Percentiles rank a stretch among this genome's conserved stretches.
These are phyloP conservation scores for Stachybotrys echinatus DNA, from an alignment of 2,329 filamentous ascomycete species.

Conservation along the genomic window DNA sequence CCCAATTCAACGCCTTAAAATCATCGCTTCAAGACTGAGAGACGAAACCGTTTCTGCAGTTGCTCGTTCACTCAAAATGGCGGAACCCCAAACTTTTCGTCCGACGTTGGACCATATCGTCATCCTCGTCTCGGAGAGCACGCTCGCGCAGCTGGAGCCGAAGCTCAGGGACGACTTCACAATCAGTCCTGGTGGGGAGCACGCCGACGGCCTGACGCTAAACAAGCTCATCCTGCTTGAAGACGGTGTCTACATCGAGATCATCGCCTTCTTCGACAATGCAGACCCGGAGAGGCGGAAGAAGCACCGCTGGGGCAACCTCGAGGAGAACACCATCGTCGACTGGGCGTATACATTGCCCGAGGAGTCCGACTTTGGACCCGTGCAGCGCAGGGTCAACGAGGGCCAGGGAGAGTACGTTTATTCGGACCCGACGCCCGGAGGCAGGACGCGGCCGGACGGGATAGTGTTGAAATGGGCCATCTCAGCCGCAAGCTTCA, in stretches of 20 bases:
- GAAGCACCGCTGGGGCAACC: constrained; percentile 54
- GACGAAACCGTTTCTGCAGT: not conserved
- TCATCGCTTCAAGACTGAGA: too few species aligned
- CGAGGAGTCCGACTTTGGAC: constrained; percentile 26
- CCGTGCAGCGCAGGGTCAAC: constrained; percentile 29
- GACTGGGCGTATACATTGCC: constrained; percentile 55
- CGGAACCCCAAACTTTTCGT: not conserved
- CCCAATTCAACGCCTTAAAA: not conserved
- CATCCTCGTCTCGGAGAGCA: constrained; percentile 50
- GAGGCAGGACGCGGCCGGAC: constrained; percentile 50
- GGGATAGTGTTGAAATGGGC: constrained; percentile 55
- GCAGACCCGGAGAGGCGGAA: constrained; percentile 30
- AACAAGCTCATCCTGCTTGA: constrained; percentile 59
- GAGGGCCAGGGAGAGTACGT: constrained; percentile 24
- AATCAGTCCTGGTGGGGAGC: constrained; percentile 54
- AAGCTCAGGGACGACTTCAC: constrained; percentile 51
- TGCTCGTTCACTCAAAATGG: not conserved
- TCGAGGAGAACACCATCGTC: constrained; percentile 43
- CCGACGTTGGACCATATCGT: constrained; percentile 58
- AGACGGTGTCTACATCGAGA: constrained; percentile 62
- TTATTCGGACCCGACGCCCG: constrained; percentile 44
- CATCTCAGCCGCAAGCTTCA: constrained; percentile 38
- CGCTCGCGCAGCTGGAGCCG: constrained; percentile 39
- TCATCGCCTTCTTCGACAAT: constrained; percentile 55
- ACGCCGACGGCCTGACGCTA: constrained; percentile 54